These are phyloP conservation scores for Verticillium nonalfalfae DNA, from an alignment of 2,329 filamentous ascomycete genomes.

Conservation along the genomic window DNA sequence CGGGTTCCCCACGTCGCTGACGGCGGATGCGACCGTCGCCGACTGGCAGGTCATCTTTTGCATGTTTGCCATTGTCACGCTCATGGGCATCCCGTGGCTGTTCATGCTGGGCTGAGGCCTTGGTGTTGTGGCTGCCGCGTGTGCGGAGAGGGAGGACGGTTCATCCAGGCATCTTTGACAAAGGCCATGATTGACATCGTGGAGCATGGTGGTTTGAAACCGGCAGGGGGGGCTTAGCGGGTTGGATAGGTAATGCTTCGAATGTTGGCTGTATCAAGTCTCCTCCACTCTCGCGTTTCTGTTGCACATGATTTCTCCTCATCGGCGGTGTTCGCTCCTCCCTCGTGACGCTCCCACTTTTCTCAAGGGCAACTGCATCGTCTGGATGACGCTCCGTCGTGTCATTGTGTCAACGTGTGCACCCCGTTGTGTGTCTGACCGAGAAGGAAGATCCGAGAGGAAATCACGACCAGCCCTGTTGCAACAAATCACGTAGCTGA, in stretches of 20 bases:
- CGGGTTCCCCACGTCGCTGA: constrained; percentile 18
- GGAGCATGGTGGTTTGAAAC: not conserved
- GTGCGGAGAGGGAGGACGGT: not conserved
- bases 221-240: not conserved
- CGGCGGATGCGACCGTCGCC: not conserved
- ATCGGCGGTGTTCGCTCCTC: too few relatives aligned
- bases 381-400: too few relatives aligned
- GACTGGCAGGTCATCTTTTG: constrained; percentile 1
- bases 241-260: not conserved
- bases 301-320: too few relatives aligned
- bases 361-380: too few relatives aligned
- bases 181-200: too few relatives aligned
- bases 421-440: too few relatives aligned
- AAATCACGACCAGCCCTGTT: too few relatives aligned
- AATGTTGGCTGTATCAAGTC: not conserved
- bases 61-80: not conserved
- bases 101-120: not conserved
- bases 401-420: too few relatives aligned
- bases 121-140: not conserved
- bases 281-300: too few relatives aligned
- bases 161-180: not conserved
- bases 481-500: too few relatives aligned
- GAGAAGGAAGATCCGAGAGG: too few relatives aligned
- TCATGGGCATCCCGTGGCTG: constrained; percentile 1
- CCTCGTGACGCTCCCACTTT: too few relatives aligned